Evolutionary conservation across 2,329 filamentous ascomycete genomes (phyloP), one percentile per base, ranked within the genome.

Genomic region (Alternaria dauci): DNA sequence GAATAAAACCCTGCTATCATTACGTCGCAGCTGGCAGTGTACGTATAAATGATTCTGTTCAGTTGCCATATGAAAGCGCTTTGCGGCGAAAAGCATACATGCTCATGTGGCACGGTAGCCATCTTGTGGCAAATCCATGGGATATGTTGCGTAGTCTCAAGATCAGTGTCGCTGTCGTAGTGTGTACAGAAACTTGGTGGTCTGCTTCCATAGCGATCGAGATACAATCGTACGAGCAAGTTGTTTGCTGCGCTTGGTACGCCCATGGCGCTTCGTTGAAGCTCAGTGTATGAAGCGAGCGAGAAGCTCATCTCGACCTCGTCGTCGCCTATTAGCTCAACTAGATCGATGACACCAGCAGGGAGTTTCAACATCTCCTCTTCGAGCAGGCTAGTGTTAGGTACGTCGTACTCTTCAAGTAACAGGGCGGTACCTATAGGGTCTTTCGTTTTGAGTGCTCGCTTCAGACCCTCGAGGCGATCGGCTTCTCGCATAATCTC

Each of bases 281-380:
- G 53, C 1, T 68, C 62, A 1, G 69, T 74, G 8, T 70, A 60
- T 1, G 59, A 25, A 14, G 52, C 56, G 12, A 78, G 50, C 5
- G 70, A 65, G 32, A 78, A 75, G 34, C 63, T 72, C 4, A 77
- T 66, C 54, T 76, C 76, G 1, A 75, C 58, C 52, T 73, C 68
- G 18, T 63, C 62, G 2, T 71, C 64, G 12, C 59, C 59, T 16
- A 65, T 58, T 28, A 59, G 70, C 41, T 78, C 73, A 4, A 77
- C 67, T 5, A 68, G 57, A 42, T 74, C 61, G 5, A 67, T 55
- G 7, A 76, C 43, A 4, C 58, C 67, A 11, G 62, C 16, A 5
- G 74, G 74, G 1, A 78, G 58, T 5, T 38, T 36, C 3, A 58
- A 47, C 5, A 78, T 52, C 18, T 76, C 74, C n/a, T 72, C 69